phyloP scores from a whole-genome alignment of 2,329 filamentous ascomycete genomes.

The Fusarium heterosporum region DNA sequence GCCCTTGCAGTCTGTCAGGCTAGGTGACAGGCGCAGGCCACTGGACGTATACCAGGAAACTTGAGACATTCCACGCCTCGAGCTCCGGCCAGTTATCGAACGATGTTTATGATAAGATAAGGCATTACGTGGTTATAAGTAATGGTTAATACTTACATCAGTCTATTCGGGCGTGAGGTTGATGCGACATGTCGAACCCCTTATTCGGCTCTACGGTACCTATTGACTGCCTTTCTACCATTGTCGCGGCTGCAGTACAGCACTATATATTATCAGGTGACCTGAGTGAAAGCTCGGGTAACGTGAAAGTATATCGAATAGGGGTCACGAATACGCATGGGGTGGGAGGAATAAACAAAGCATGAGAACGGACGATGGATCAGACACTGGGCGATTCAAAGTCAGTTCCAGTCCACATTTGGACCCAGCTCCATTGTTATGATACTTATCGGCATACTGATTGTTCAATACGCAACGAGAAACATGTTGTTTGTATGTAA shows the following conservation, averaged over 20 bases:
- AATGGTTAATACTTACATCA: constrained; percentile 10
- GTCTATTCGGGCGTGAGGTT: neutral
- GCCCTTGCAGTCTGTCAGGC: constrained; percentile 10
- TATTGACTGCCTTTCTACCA: constrained; percentile 1
- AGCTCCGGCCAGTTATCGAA: constrained; percentile 27
- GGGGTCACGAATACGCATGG: neutral
- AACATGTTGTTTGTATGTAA: no score
- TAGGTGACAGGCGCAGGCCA: neutral
- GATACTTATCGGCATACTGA: neutral
- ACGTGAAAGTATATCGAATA: neutral
- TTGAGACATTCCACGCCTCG: constrained; percentile 41
- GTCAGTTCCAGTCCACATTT: constrained; percentile 24
- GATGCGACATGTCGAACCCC: constrained; percentile 20
- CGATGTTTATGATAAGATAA: constrained; percentile 28
- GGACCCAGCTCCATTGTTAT: constrained; percentile 7
- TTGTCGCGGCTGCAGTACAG: neutral
- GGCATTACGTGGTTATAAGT: constrained; percentile 1
- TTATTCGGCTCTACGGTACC: neutral
- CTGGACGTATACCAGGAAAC: constrained; percentile 12
- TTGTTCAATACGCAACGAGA: neutral
- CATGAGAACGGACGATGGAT: constrained; percentile 33
- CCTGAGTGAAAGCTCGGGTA: neutral
- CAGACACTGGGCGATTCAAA: constrained; percentile 36
- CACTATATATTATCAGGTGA: neutral
- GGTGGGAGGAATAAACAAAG: constrained; percentile 5